Evolutionary conservation across 768 basidiomycete species (phyloP), one percentile per base, ranked within the genome.

Genomic region (Boletus coccyginus): DNA sequence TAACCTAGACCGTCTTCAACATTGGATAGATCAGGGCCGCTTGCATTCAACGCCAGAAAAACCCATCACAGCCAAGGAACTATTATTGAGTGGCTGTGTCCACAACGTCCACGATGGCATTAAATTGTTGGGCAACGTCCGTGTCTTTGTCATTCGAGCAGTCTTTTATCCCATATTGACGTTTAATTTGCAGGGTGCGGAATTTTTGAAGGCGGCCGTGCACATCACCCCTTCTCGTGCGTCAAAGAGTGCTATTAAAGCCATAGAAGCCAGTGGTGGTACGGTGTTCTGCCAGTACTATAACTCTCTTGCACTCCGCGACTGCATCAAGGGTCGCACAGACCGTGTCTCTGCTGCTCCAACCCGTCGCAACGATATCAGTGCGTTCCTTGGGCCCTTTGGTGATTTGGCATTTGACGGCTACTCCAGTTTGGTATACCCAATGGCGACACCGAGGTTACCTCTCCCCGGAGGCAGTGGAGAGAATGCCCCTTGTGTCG

Each of bases 81-180:
- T 98, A 29, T 75, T 95, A n/a, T 71, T 86, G 54, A 94, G 91
- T 59, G 90, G 93, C 0, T 92, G 92, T 62, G 76, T 98, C 14
- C 95, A 98, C 71, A 81, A 92, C 52, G 87, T 86, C 3, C 86
- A 91, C 62, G 90, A 94, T 60, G 97, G 97, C 4, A 82, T 98
- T 48, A 99, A 98, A 75, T 76, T 99, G 27, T 76, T 98, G 33
- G 93, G 88, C 52, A 85, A 88, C 64, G 92, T 94, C 60, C 52
- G 85, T 75, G 14, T 40, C 47, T 21, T 47, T 16, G 17, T 43
- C 43, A 39, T 42, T 39, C 42, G 42, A 51, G 16, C 51, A 27
- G 11, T 39, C 40, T 39, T 27, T 47, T 53, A 27, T 50, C n/a
- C n/a, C 39, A 7, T 21, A 38, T 43, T 59, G 21, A 54, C 53